Evolutionary conservation across 2,329 filamentous ascomycete species (phyloP).

Genomic region (Fusarium mundagurra): DNA sequence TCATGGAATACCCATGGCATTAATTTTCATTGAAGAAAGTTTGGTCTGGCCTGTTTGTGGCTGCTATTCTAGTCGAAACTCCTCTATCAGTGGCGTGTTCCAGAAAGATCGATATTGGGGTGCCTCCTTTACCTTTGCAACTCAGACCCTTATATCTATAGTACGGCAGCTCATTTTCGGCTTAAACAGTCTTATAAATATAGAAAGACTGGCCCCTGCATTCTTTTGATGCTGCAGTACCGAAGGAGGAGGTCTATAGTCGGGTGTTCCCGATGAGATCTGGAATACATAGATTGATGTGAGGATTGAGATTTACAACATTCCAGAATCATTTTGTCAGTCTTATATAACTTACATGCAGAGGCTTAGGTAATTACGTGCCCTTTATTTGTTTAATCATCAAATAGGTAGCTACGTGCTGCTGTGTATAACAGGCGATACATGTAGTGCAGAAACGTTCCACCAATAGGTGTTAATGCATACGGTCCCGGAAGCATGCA

Average conservation of each 20-base stretch:
- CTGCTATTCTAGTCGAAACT: neutral
- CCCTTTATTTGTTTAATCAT: too few species aligned
- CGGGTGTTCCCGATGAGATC: neutral
- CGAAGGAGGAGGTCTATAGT: neutral
- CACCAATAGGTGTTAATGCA: neutral
- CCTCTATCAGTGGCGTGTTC: neutral
- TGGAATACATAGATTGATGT: neutral
- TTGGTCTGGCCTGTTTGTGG: too few species aligned
- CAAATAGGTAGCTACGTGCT: neutral
- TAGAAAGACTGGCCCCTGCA: neutral
- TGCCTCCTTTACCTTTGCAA: neutral
- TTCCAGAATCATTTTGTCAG: too few species aligned
- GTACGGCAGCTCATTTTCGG: neutral
- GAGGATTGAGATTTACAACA: neutral
- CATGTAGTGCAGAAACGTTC: neutral
- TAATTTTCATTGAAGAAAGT: too few species aligned
- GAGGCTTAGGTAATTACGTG: neutral
- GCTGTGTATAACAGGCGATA: neutral
- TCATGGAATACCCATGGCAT: too few species aligned
- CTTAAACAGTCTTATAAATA: neutral
- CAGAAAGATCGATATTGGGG: neutral
- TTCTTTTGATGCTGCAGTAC: neutral
- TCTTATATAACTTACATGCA: neutral
- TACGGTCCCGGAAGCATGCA: neutral
- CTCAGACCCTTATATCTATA: neutral